These are phyloP conservation scores for Gossypium lobatum DNA, from an alignment of 441 rosid genomes.

Conservation along the genomic window DNA sequence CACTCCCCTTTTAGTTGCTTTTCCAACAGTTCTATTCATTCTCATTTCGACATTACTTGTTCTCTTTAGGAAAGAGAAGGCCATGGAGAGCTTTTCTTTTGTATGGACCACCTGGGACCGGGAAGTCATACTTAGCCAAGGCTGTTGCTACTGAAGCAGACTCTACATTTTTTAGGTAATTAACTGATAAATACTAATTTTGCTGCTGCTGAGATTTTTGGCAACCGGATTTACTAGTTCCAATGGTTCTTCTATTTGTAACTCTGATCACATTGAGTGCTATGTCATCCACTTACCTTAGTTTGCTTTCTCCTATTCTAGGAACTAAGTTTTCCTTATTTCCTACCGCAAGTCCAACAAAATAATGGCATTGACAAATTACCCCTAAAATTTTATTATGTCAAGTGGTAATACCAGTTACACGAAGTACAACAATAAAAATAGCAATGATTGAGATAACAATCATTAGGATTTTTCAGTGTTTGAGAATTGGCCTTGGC, in stretches of 20 bases:
- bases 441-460: not conserved
- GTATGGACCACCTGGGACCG: too few species aligned
- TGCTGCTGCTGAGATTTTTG: not conserved
- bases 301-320: not conserved
- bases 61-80: conserved; percentile 71
- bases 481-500: not conserved
- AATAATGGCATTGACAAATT: not conserved
- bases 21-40: not conserved
- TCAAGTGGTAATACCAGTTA: not conserved
- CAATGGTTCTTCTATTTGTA: not conserved
- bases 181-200: not conserved
- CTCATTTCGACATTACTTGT: not conserved
- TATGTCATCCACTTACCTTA: not conserved
- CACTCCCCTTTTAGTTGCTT: not conserved
- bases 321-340: not conserved
- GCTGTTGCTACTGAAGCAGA: too few species aligned
- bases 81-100: conserved; percentile 97
- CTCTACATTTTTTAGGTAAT: conserved; percentile 76
- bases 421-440: not conserved
- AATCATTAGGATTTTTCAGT: not conserved
- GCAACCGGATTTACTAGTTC: not conserved
- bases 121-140: too few species aligned
- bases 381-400: not conserved
- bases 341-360: not conserved
- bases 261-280: not conserved